Conservation (phyloP, 1,284 basidiomycete genomes). For the Apiotrichum sp. region DNA sequence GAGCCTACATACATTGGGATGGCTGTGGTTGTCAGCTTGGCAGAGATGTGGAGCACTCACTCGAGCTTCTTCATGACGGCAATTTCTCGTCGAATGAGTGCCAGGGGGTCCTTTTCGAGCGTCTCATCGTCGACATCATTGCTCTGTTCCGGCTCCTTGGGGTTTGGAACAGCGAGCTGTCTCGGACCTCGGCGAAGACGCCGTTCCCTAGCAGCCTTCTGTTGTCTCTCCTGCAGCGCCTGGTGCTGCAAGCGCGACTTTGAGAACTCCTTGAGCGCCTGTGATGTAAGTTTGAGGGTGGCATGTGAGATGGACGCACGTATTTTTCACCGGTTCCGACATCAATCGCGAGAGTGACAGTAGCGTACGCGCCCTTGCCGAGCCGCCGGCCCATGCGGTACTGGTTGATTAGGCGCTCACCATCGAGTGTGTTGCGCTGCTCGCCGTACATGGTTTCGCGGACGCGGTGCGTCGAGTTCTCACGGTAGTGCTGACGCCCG, state of each 20-base stretch:
- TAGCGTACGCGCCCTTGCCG: slow-evolving; percentile 47
- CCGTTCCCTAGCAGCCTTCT: slow-evolving; percentile 7
- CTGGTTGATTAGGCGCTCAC: slow-evolving; percentile 45
- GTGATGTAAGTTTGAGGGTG: too few species aligned
- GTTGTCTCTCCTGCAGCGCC: slow-evolving; percentile 31
- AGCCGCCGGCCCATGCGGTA: slow-evolving; percentile 44
- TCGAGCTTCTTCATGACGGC: slow-evolving; percentile 51
- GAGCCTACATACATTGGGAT: slow-evolving; percentile 38
- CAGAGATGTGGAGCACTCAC: slow-evolving; percentile 23
- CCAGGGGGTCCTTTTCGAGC: slow-evolving; percentile 38
- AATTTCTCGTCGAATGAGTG: slow-evolving; percentile 45
- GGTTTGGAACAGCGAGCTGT: background rate
- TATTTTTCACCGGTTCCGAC: slow-evolving; percentile 44
- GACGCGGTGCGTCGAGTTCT: slow-evolving; percentile 39
- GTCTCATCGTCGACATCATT: slow-evolving; percentile 1
- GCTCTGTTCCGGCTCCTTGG: too few species aligned
- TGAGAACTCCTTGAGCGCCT: slow-evolving; percentile 49
- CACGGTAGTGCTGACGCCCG: slow-evolving; percentile 22
- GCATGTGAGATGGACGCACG: slow-evolving; percentile 38
- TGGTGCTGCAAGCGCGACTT: slow-evolving; percentile 43
- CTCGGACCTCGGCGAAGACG: slow-evolving; percentile 3
- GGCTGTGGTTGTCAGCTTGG: slow-evolving; percentile 22
- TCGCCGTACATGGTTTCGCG: slow-evolving; percentile 44
- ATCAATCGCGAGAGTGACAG: slow-evolving; percentile 44
- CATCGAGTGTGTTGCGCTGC: slow-evolving; percentile 35